Conservation (phyloP, 2,329 filamentous ascomycete genomes). For the Triangularia verruculosa region DNA sequence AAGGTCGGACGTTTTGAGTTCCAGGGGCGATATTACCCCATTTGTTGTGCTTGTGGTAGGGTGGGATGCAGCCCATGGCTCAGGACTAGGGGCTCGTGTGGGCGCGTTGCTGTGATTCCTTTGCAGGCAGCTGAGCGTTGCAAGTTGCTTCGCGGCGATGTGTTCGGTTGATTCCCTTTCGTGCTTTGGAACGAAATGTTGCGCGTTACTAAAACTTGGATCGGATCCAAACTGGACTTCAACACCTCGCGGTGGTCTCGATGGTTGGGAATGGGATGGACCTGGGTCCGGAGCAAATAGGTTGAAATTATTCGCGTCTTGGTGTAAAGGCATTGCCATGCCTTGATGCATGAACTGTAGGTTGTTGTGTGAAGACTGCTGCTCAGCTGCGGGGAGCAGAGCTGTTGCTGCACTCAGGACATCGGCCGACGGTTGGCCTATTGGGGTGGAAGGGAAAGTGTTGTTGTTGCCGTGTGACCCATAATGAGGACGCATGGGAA, state of each 20-base stretch:
- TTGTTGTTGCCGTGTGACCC: not conserved
- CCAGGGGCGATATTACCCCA: conserved; percentile 1
- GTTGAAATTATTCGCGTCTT: not conserved
- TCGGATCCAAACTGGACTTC: conserved; percentile 68
- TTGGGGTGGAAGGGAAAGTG: not conserved
- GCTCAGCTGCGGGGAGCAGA: conserved; percentile 3
- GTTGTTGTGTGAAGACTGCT: not conserved
- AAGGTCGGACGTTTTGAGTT: conserved; percentile 1
- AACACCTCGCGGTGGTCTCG: conserved; percentile 25
- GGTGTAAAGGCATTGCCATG: not conserved
- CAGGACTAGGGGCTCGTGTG: conserved; percentile 58
- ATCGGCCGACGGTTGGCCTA: conserved; percentile 45
- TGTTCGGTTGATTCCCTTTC: conserved; percentile 57
- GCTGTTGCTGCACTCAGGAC: conserved; percentile 55
- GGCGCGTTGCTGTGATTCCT: conserved; percentile 56
- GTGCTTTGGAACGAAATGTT: conserved; percentile 53
- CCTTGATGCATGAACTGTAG: not conserved
- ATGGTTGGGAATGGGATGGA: not conserved
- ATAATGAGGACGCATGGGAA: not conserved
- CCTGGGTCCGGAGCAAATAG: conserved; percentile 7
- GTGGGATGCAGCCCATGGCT: conserved; percentile 23
- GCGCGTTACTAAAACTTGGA: conserved; percentile 55
- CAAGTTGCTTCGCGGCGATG: conserved; percentile 53
- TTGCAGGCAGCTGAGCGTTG: conserved; percentile 56
- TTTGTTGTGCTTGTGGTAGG: conserved; percentile 23